phyloP scores from a whole-genome alignment of 345 rosid genomes.

The Lagerstroemia speciosa region DNA sequence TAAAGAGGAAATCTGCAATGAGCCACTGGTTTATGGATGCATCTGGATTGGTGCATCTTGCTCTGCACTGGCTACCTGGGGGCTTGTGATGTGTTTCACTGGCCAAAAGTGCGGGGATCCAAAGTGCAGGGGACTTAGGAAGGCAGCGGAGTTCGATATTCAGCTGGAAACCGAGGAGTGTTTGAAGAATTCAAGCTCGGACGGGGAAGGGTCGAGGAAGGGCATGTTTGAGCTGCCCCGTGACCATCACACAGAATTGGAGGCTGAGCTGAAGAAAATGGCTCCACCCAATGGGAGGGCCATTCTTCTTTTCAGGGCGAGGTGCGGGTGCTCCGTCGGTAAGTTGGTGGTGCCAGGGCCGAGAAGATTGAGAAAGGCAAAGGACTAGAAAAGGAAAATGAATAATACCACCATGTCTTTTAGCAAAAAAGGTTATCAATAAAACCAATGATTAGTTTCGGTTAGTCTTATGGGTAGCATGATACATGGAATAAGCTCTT shows the following conservation, averaged over 20 bases:
- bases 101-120: conserved; percentile 69
- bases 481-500: not conserved
- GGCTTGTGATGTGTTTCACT: conserved; percentile 37
- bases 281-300: conserved; percentile 21
- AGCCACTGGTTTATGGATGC: conserved; percentile 57
- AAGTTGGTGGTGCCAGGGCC: conserved; percentile 81
- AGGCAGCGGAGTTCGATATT: conserved; percentile 79
- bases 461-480: not conserved
- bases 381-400: conserved; percentile 39
- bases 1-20: conserved; percentile 51
- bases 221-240: conserved; percentile 55
- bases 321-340: conserved; percentile 48
- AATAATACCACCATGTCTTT: not conserved
- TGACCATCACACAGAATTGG: conserved; percentile 11
- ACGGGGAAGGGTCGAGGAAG: conserved; percentile 33
- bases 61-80: conserved; percentile 56
- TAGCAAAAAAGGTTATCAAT: not conserved
- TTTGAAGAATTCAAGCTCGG: conserved; percentile 40
- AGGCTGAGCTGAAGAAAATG: conserved; percentile 21
- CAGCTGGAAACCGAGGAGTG: conserved; percentile 87
- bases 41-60: conserved; percentile 51
- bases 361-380: conserved; percentile 64
- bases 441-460: not conserved
- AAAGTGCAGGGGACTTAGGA: conserved; percentile 65
- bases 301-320: conserved; percentile 14